These are phyloP conservation scores for Betula pendula DNA, from an alignment of 306 rosid species.

Conservation along the genomic window DNA sequence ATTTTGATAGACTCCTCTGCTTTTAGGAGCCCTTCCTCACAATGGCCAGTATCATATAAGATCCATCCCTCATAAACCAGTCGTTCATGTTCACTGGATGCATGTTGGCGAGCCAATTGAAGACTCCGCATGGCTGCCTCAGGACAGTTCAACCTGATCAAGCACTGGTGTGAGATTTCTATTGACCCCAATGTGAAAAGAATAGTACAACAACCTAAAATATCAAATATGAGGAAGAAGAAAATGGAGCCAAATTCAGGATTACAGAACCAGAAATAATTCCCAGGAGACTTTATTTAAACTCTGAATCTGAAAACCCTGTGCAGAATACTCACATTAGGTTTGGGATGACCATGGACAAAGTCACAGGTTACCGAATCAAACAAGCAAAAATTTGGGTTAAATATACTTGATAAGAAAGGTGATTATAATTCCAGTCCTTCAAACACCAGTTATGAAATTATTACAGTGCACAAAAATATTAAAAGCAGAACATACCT, in stretches of 20 bases:
- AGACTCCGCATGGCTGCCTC: conserved; percentile 91
- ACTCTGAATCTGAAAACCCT: neutral
- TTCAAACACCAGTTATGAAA: conserved; percentile 1
- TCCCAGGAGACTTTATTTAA: neutral
- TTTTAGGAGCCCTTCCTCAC: conserved; percentile 83
- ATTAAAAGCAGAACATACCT: conserved; percentile 45
- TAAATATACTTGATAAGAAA: neutral
- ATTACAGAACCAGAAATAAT: conserved; percentile 14
- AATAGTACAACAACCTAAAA: conserved; percentile 12
- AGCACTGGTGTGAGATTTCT: conserved; percentile 26
- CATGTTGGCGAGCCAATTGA: conserved; percentile 86
- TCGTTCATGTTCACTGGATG: conserved; percentile 76
- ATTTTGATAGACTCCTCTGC: conserved; percentile 86
- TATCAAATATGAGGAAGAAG: conserved; percentile 21
- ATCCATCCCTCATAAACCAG: conserved; percentile 96
- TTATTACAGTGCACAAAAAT: neutral
- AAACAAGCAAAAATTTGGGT: neutral
- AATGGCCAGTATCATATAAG: conserved; percentile 88
- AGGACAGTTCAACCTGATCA: conserved; percentile 82
- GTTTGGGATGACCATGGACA: neutral
- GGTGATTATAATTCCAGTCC: neutral
- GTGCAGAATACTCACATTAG: neutral
- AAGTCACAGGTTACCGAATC: neutral
- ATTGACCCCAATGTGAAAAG: conserved; percentile 7
- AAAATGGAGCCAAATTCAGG: conserved; percentile 13